Conservation (phyloP, 2,329 filamentous ascomycete genomes). For the Aureobasidium mangrovei region DNA sequence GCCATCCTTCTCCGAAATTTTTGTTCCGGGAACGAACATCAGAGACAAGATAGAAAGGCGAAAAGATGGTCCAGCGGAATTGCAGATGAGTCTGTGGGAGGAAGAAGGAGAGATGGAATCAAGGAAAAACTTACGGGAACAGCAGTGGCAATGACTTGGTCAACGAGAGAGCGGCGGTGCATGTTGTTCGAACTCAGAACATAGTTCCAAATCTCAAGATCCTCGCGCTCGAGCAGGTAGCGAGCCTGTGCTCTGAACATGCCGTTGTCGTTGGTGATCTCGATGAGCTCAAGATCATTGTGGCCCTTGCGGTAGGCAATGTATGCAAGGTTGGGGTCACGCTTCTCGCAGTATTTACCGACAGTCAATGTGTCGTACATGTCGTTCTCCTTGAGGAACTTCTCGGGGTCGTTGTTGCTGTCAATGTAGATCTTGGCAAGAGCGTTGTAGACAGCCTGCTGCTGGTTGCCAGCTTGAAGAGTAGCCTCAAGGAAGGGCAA, state of each 20-base stretch:
- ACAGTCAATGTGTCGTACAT: conserved; percentile 87
- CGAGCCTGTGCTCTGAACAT: conserved; percentile 99
- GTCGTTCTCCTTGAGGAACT: conserved; percentile 95
- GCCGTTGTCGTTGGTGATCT: conserved; percentile 97
- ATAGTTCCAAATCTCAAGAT: conserved; percentile 86
- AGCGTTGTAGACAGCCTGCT: conserved; percentile 94
- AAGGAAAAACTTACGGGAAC: conserved; percentile 47
- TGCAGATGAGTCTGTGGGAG: too few relatives aligned
- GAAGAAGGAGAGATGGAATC: too few relatives aligned
- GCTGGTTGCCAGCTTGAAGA: conserved; percentile 80
- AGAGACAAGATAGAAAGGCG: too few relatives aligned
- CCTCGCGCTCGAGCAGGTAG: conserved; percentile 84
- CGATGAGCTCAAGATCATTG: conserved; percentile 94
- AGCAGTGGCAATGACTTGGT: conserved; percentile 92
- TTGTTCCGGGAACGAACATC: too few relatives aligned
- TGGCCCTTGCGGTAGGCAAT: conserved; percentile 95
- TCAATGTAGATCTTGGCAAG: conserved; percentile 99
- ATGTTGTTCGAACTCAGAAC: conserved; percentile 94
- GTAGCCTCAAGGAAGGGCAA: conserved; percentile 94
- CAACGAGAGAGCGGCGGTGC: conserved; percentile 83
- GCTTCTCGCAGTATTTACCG: conserved; percentile 98
- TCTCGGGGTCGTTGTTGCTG: conserved; percentile 95
- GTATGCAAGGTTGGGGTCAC: conserved; percentile 88
- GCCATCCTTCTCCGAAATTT: too few relatives aligned
- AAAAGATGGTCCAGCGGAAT: too few relatives aligned